These are phyloP conservation scores for Akebia trifoliata DNA, from an alignment of 164 flowering plant species.

Conservation along the genomic window DNA sequence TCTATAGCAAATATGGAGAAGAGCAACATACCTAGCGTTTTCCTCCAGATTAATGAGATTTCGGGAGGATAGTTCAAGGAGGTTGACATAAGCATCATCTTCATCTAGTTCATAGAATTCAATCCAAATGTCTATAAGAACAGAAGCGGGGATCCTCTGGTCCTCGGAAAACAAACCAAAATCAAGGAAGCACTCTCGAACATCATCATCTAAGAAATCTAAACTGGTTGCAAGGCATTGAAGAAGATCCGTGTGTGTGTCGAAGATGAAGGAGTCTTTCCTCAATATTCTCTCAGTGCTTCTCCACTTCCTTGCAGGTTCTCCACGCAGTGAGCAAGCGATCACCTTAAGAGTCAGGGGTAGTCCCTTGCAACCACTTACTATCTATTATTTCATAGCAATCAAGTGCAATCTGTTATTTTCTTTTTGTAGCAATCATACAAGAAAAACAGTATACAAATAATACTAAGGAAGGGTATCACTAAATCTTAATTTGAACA, in stretches of 20 bases:
- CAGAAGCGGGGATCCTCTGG: conserved; percentile 51
- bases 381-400: conserved; percentile 27
- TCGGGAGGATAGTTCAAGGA: conserved; percentile 53
- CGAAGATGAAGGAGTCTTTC: conserved; percentile 21
- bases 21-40: conserved; percentile 9
- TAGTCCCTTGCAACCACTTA: conserved; percentile 29
- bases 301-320: conserved; percentile 24
- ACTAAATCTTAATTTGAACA: too few species aligned
- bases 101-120: conserved; percentile 47
- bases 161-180: conserved; percentile 65
- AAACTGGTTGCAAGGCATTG: conserved; percentile 28
- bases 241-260: conserved; percentile 17
- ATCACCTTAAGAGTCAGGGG: conserved; percentile 37
- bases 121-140: conserved; percentile 58
- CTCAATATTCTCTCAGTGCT: conserved; percentile 9
- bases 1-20: not conserved
- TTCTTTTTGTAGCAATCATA: not conserved
- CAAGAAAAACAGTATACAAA: not conserved
- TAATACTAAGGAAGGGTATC: not conserved
- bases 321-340: conserved; percentile 28
- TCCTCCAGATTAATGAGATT: conserved; percentile 48
- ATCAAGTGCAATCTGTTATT: not conserved
- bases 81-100: conserved; percentile 52
- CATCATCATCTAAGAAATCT: conserved; percentile 19
- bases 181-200: conserved; percentile 45